phyloP scores from a whole-genome alignment of 192 early-diverging fungal genomes.

The Podochytrium sp. region DNA sequence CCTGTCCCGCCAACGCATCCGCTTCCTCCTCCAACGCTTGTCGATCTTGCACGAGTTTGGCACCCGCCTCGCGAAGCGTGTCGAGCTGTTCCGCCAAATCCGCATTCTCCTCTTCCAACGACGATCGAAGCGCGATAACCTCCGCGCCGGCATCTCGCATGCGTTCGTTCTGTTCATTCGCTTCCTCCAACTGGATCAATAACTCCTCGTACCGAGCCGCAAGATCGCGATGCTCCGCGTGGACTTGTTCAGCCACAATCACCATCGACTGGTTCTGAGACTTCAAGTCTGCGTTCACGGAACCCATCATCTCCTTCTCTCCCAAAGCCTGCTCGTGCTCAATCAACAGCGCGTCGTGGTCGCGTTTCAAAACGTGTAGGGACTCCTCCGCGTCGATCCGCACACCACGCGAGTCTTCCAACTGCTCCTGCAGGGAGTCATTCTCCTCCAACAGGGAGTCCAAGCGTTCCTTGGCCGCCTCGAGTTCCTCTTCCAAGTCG shows the following conservation, averaged over 20 bases:
- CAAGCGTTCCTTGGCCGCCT: neutral
- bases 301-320: neutral
- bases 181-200: neutral
- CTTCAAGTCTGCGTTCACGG: neutral
- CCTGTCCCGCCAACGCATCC: constrained; percentile 23
- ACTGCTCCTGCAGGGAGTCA: neutral
- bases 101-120: constrained; percentile 21
- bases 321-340: constrained; percentile 21
- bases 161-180: neutral
- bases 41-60: constrained; percentile 28
- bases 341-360: neutral
- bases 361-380: neutral
- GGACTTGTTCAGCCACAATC: neutral
- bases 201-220: neutral
- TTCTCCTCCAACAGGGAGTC: constrained; percentile 1
- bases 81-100: constrained; percentile 6
- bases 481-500: neutral
- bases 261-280: neutral
- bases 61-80: constrained; percentile 24
- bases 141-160: constrained; percentile 14
- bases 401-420: neutral
- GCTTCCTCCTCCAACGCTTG: constrained; percentile 26
- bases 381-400: neutral
- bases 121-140: neutral
- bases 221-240: neutral